Evolutionary conservation across 352 stramenopile species (phyloP).

Genomic region (Globisporangium yorkense): DNA sequence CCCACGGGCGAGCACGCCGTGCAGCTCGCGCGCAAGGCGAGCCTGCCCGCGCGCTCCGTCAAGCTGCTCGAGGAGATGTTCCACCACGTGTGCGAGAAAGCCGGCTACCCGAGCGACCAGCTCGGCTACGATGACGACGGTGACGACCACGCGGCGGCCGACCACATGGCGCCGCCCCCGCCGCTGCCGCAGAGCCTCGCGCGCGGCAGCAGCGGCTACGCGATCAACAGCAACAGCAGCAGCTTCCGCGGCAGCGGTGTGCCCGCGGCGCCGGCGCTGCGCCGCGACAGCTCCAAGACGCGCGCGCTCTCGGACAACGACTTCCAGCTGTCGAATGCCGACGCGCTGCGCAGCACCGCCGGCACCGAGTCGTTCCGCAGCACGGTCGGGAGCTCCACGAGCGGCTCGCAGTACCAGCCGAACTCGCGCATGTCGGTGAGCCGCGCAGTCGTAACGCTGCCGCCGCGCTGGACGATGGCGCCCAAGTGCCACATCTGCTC

Average conservation of each 20-base stretch:
- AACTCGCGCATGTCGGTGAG: conserved; percentile 25
- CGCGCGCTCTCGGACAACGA: conserved; percentile 67
- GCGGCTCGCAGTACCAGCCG: conserved; percentile 25
- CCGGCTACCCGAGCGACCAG: conserved; percentile 44
- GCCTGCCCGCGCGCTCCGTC: conserved; percentile 49
- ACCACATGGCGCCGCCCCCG: background rate
- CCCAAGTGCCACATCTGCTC: conserved; percentile 82
- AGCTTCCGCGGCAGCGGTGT: background rate
- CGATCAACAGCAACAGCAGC: background rate
- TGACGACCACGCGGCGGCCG: background rate
- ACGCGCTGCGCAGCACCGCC: conserved; percentile 4
- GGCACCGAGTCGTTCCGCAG: conserved; percentile 15
- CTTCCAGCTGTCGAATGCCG: conserved; percentile 22
- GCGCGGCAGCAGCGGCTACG: conserved; percentile 11
- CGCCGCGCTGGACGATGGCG: conserved; percentile 79
- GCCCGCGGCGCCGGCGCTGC: background rate
- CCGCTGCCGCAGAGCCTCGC: background rate
- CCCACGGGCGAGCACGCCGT: conserved; percentile 72
- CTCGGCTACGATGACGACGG: conserved; percentile 37
- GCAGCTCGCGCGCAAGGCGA: conserved; percentile 58
- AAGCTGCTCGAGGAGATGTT: conserved; percentile 86
- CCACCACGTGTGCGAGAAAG: conserved; percentile 74
- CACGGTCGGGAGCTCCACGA: conserved; percentile 17
- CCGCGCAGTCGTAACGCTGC: conserved; percentile 49
- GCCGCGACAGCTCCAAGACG: conserved; percentile 31